phyloP scores from a whole-genome alignment of 805 yeast species.

The Metschnikowia peoriensis region DNA sequence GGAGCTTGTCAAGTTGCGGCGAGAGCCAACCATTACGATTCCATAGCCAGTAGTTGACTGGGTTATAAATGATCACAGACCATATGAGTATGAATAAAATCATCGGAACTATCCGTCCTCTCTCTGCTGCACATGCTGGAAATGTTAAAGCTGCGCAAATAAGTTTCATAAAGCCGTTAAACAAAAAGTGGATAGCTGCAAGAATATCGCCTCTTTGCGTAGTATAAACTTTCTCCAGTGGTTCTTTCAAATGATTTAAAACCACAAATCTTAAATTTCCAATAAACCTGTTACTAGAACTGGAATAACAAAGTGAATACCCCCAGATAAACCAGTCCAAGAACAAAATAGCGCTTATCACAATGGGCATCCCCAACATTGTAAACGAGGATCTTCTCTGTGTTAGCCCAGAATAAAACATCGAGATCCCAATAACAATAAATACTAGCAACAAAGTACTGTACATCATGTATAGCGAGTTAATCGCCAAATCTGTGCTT shows the following conservation, averaged over 20 bases:
- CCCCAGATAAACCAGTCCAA: conserved; percentile 48
- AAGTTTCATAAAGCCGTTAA: conserved; percentile 39
- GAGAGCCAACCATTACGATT: conserved; percentile 44
- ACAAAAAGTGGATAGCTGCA: conserved; percentile 35
- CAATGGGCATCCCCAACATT: conserved; percentile 36
- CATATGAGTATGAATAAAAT: conserved; percentile 37
- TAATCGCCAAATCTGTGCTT: conserved; percentile 11
- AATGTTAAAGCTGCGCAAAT: conserved; percentile 41
- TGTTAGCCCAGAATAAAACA: conserved; percentile 43
- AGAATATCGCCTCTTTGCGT: conserved; percentile 41
- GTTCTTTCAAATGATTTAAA: conserved; percentile 12
- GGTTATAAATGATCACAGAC: conserved; percentile 42
- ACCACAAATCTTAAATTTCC: conserved; percentile 34
- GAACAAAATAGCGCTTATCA: conserved; percentile 30
- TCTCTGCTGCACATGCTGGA: conserved; percentile 44
- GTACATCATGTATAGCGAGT: conserved; percentile 35
- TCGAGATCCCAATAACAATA: conserved; percentile 34
- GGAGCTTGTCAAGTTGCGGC: conserved; percentile 28
- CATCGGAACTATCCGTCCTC: conserved; percentile 44
- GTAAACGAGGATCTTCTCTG: conserved; percentile 42
- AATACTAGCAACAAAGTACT: conserved; percentile 34
- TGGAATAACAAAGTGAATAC: conserved; percentile 39
- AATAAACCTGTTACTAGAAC: conserved; percentile 33
- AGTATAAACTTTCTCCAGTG: conserved; percentile 19
- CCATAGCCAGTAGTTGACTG: conserved; percentile 48